Evolutionary conservation across 352 stramenopile genomes (phyloP).

Genomic region (Elongisporangium undulatum): DNA sequence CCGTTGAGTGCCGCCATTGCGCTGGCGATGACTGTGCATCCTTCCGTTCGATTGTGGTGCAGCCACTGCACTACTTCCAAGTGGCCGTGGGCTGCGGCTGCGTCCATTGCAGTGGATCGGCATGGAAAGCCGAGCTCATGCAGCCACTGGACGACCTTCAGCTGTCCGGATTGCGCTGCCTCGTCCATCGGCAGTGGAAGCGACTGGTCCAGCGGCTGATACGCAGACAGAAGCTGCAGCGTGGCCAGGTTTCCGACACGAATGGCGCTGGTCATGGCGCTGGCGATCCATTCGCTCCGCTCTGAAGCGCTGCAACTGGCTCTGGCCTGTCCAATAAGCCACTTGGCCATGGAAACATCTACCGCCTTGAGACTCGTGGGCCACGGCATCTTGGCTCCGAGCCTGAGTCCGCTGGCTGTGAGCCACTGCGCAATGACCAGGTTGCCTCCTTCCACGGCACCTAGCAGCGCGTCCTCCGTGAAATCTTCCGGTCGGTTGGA

Average conservation of each 20-base stretch:
- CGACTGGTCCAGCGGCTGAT: constrained; percentile 9
- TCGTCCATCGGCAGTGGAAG: constrained; percentile 27
- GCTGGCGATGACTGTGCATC: constrained; percentile 41
- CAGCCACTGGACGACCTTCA: constrained; percentile 44
- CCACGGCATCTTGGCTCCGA: neutral
- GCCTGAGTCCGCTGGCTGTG: neutral
- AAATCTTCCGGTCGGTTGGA: neutral
- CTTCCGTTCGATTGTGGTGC: constrained; percentile 30
- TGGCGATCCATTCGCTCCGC: constrained; percentile 22
- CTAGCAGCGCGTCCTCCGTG: neutral
- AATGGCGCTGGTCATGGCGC: constrained; percentile 35
- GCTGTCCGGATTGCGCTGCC: constrained; percentile 38
- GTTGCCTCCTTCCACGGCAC: neutral
- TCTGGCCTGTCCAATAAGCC: neutral
- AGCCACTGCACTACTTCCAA: constrained; percentile 19
- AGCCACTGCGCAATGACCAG: neutral
- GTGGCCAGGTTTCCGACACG: constrained; percentile 24
- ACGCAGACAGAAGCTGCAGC: constrained; percentile 25
- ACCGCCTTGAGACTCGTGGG: neutral
- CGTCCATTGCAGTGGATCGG: constrained; percentile 25
- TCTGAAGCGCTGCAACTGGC: constrained; percentile 5
- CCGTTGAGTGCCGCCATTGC: constrained; percentile 33
- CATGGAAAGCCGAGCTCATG: constrained; percentile 17
- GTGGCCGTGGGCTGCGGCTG: constrained; percentile 26
- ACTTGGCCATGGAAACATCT: neutral